A percentile compares a stretch with the other conserved stretches of the same genome.
These are phyloP conservation scores for Pleurotus cornucopiae DNA, from an alignment of 768 basidiomycete species.

Conservation along the genomic window DNA sequence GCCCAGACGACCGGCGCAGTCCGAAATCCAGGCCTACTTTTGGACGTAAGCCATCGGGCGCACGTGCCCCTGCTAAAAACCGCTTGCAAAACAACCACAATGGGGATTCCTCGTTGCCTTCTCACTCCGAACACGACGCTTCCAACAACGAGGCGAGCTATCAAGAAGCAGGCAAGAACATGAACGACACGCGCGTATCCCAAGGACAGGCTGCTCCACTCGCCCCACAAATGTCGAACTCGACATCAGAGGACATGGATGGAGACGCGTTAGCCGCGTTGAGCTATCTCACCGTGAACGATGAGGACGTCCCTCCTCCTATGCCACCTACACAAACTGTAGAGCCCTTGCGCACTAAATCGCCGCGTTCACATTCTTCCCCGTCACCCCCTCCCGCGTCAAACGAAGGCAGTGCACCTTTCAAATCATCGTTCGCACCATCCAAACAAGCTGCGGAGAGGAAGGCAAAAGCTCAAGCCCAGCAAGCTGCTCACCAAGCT, in stretches of 20 bases:
- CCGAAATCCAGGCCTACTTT: slow-evolving; percentile 33
- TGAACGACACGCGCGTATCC: slow-evolving; percentile 1
- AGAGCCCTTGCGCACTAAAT: slow-evolving; percentile 30
- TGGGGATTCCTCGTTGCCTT: slow-evolving; percentile 9
- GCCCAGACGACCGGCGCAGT: slow-evolving; percentile 24
- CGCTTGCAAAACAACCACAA: slow-evolving; percentile 8
- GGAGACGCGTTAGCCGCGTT: slow-evolving; percentile 77
- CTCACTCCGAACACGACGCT: slow-evolving; percentile 4
- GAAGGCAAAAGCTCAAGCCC: slow-evolving; percentile 78
- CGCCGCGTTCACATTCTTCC: slow-evolving; percentile 15
- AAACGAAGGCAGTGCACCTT: slow-evolving; percentile 30
- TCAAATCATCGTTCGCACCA: slow-evolving; percentile 85
- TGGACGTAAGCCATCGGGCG: slow-evolving; percentile 77
- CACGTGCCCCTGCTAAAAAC: slow-evolving; percentile 57
- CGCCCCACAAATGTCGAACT: neutral
- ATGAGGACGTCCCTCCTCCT: slow-evolving; percentile 20
- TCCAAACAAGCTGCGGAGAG: slow-evolving; percentile 82
- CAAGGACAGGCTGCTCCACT: neutral
- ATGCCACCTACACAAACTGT: slow-evolving; percentile 21
- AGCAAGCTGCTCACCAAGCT: slow-evolving; percentile 77
- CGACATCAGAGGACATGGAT: slow-evolving; percentile 32
- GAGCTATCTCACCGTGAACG: slow-evolving; percentile 63
- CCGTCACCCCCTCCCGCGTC: slow-evolving; percentile 19
- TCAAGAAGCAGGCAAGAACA: slow-evolving; percentile 19
- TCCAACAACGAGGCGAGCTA: slow-evolving; percentile 22